Base-by-base conservation (phyloP, 495 filamentous ascomycete genomes). In the Penicillium lagena region DNA sequence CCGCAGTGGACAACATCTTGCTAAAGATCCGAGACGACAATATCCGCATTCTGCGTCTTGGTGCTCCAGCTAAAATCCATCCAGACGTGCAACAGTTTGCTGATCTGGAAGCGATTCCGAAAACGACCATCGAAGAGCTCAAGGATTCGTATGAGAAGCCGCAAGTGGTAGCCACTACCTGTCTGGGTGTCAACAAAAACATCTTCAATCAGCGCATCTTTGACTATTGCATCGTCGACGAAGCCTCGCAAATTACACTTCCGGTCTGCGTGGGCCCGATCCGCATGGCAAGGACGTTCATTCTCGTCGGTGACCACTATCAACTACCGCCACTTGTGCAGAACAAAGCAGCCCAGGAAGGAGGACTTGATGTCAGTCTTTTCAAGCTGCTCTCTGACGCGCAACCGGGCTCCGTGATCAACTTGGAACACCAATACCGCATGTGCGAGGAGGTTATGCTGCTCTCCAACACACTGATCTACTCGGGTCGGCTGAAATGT, bases 371-470 rank as follows among this genome's bases (percentile, higher is more conserved):
- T 63, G 73, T 95, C 40, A 95, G 88, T 60, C 76, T 97, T 7
- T 98, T 98, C 72, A 94, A 93, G 54, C 71, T 90, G 9, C 79
- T 98, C 15, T 96, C 87, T 12, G 91, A 97, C 53, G 75, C 75
- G 0, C 90, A 96, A 50, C 93, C 93, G 0, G 60, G 77, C 15
- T 88, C 89, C 1, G 89, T 97, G 9, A 86, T 90, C 50, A 90
- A 85, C 49, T 80, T 98, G 2, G 89, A 90, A 54, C 89, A 95
- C 52, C 93, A 98, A 60, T 98, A 98, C 55, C 89, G 93, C 52
- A 98, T 98, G 93, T 94, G 87, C 55, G 84, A 90, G 38, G 91
- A 97, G 29, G 85, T 98, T 42, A 97, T 97, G 93, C 76, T 81
- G 10, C 77, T 98, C 17, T 90, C 87, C 42, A 97, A 96, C 67